These are phyloP conservation scores for Hyaloscypha bicolor DNA, from an alignment of 495 filamentous ascomycete genomes.

Conservation along the genomic window DNA sequence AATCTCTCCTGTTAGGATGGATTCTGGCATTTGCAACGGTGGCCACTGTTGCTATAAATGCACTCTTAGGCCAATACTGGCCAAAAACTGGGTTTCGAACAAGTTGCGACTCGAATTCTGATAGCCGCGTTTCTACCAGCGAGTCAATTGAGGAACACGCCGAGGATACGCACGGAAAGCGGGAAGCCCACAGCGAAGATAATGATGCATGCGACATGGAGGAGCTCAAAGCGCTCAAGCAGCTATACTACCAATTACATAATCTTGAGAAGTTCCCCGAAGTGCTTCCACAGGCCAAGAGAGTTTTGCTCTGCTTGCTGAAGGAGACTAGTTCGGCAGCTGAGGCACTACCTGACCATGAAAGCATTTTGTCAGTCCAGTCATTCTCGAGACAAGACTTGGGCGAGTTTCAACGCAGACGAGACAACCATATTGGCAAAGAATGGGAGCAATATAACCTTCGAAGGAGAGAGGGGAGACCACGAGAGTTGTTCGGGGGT, in stretches of 20 bases:
- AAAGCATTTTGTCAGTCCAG: conserved; percentile 40
- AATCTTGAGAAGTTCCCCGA: conserved; percentile 43
- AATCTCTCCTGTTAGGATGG: conserved; percentile 10
- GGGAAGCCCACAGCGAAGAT: conserved; percentile 7
- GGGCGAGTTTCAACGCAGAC: conserved; percentile 34
- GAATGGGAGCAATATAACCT: conserved; percentile 41
- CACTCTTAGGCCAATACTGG: conserved; percentile 6
- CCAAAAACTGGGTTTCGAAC: conserved; percentile 7
- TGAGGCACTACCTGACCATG: not conserved
- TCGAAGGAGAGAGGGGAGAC: conserved; percentile 33
- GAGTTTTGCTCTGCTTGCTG: conserved; percentile 37
- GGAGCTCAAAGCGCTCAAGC: conserved; percentile 22
- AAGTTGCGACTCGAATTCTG: conserved; percentile 7
- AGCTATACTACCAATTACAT: conserved; percentile 45
- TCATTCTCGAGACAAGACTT: conserved; percentile 36
- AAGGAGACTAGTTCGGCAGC: conserved; percentile 35
- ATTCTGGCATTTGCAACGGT: not conserved
- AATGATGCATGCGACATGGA: conserved; percentile 12
- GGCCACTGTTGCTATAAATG: conserved; percentile 4
- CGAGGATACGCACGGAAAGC: not conserved
- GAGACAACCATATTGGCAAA: conserved; percentile 31
- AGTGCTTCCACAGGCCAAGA: conserved; percentile 35
- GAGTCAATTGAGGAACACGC: not conserved
- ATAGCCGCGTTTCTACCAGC: conserved; percentile 5
- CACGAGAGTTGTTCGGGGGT: conserved; percentile 39